Conservation (phyloP, 2,329 filamentous ascomycete genomes). For the Dothiorella sarmentorum region DNA sequence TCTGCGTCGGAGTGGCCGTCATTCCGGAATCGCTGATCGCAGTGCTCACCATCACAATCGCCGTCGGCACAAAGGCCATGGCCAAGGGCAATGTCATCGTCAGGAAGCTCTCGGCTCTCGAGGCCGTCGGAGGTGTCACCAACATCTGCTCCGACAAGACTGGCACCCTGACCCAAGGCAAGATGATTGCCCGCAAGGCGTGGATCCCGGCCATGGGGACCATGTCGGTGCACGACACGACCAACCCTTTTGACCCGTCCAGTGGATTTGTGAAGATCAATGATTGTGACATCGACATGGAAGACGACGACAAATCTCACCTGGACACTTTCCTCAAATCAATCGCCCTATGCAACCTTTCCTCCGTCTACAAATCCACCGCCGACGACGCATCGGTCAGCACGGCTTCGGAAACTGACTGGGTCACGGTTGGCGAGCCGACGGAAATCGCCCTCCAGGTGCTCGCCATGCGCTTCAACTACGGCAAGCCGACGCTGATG, state of each 20-base stretch:
- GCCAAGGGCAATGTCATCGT: constrained; percentile 41
- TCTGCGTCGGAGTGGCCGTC: constrained; percentile 46
- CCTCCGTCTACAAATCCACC: constrained; percentile 28
- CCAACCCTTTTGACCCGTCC: constrained; percentile 34
- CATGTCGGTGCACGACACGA: constrained; percentile 33
- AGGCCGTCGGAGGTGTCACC: constrained; percentile 41
- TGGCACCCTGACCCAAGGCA: constrained; percentile 39
- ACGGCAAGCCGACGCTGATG: constrained; percentile 31
- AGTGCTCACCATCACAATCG: constrained; percentile 62
- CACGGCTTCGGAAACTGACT: not conserved
- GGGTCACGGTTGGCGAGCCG: constrained; percentile 10
- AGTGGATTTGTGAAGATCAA: constrained; percentile 34
- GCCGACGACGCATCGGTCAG: constrained; percentile 5
- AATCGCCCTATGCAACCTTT: constrained; percentile 40
- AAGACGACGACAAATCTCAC: constrained; percentile 24
- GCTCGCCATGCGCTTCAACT: constrained; percentile 38
- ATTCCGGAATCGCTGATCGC: constrained; percentile 47
- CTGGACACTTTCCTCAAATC: constrained; percentile 34
- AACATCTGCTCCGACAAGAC: constrained; percentile 37
- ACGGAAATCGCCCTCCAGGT: constrained; percentile 41
- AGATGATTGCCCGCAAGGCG: constrained; percentile 39
- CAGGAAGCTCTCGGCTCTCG: constrained; percentile 38
- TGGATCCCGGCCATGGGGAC: constrained; percentile 36
- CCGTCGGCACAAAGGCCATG: constrained; percentile 42
- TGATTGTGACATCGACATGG: constrained; percentile 26